Base-by-base conservation (phyloP, 345 rosid species). In the Eutrema japonicum region DNA sequence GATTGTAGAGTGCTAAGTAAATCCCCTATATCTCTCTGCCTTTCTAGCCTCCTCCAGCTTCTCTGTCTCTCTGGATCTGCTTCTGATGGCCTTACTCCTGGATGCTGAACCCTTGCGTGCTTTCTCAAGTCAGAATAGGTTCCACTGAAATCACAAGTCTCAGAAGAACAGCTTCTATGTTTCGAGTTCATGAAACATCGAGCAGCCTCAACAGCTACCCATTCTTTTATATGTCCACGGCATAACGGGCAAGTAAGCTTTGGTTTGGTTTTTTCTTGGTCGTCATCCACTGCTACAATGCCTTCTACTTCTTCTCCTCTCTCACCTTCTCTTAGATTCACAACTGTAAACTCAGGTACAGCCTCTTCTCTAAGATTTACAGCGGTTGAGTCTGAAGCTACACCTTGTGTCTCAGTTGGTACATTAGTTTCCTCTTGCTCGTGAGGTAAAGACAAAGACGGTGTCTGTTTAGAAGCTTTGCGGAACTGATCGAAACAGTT, bases 11-110 rank as follows among this genome's bases (percentile, higher is more conserved):
- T 87, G 82, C 99, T 95, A 41, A 95, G 83, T 78, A 95, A 78
- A 82, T 95, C 98, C 7, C 99, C 99, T 33, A 95, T 73, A 67
- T 95, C 99, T 78, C 99, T 87, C 82, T 92, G 96, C 29, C 94
- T 94, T 83, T 95, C 97, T 76, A 95, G 73, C 84, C 93, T 83
- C 83, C 98, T 88, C 99, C 99, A 95, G 62, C 80, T 87, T 56
- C 93, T 91, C 68, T 90, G 91, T 61, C 99, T 77, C 80, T 88
- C 99, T 7, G 96, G 99, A 72, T 92, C 97, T 63, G 88, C 88
- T 82, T 86, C 92, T 13, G 98, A 81, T 16, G 99, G 99, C 10
- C 99, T 89, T 8, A 81, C 92, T 43, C 83, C 79, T 3, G 99
- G 99, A 73, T 95, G 99, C 56, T 76, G 90, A 14, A 81, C 38